A percentile compares a stretch with the other conserved stretches of the same genome.
phyloP scores from a whole-genome alignment of 2,329 filamentous ascomycete species.

The Exophiala mesophila region DNA sequence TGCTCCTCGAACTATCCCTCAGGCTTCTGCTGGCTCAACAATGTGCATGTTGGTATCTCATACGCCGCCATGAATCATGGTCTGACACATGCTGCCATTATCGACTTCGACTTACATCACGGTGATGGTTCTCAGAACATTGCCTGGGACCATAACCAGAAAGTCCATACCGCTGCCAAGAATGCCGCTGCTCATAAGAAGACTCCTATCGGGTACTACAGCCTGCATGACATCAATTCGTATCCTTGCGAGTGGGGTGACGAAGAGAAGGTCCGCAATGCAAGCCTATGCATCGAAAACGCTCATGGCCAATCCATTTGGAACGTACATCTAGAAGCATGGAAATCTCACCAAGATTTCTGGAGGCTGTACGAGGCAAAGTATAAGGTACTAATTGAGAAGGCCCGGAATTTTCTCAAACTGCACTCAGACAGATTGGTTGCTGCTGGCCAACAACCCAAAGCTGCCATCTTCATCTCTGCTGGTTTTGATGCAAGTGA shows the following conservation, averaged over 20 bases:
- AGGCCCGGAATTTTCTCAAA: slow-evolving; percentile 71
- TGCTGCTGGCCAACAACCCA: slow-evolving; percentile 58
- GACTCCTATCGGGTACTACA: slow-evolving; percentile 89
- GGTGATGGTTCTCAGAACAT: slow-evolving; percentile 95
- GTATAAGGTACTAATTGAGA: slow-evolving; percentile 72
- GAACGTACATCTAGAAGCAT: slow-evolving; percentile 90
- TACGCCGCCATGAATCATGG: slow-evolving; percentile 79
- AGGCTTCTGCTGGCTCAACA: slow-evolving; percentile 98
- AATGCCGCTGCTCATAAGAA: slow-evolving; percentile 74
- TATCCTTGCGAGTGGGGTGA: slow-evolving; percentile 96
- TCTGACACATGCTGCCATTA: slow-evolving; percentile 86
- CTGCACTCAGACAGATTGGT: slow-evolving; percentile 64
- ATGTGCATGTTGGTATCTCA: slow-evolving; percentile 93
- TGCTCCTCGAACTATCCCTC: slow-evolving; percentile 86
- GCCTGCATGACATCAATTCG: slow-evolving; percentile 95
- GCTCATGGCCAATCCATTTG: slow-evolving; percentile 91
- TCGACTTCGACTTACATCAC: slow-evolving; percentile 88
- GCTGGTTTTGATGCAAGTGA: slow-evolving; percentile 97
- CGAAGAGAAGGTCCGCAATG: slow-evolving; percentile 85
- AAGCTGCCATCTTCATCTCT: slow-evolving; percentile 87
- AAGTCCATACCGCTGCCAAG: slow-evolving; percentile 58
- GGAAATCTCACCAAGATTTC: slow-evolving; percentile 78
- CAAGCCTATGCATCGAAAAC: slow-evolving; percentile 89
- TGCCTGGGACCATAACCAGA: slow-evolving; percentile 81
- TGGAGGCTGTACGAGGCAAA: slow-evolving; percentile 80